These are phyloP conservation scores for Pichia deserticola DNA, from an alignment of 805 yeast genomes.

Conservation along the genomic window DNA sequence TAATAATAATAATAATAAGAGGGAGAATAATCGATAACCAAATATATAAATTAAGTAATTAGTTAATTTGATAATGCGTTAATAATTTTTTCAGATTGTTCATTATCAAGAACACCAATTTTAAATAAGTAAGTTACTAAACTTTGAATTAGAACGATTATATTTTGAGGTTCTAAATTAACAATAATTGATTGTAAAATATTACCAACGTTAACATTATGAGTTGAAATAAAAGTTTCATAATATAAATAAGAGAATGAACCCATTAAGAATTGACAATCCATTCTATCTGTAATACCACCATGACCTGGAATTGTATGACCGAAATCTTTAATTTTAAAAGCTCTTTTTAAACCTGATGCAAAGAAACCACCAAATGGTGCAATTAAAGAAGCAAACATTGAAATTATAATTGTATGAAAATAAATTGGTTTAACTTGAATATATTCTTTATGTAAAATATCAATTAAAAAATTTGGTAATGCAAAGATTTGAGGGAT, in stretches of 20 bases:
- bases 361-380: conserved; percentile 99
- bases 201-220: conserved; percentile 64
- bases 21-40: background rate
- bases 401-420: conserved; percentile 79
- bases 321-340: conserved; percentile 94
- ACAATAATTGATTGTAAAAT: conserved; percentile 69
- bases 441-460: conserved; percentile 36
- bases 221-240: conserved; percentile 80
- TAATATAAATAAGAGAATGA: conserved; percentile 87
- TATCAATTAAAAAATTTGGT: conserved; percentile 57
- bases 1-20: background rate
- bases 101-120: conserved; percentile 33
- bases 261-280: conserved; percentile 97
- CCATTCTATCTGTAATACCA: conserved; percentile 95
- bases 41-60: no score
- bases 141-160: conserved; percentile 51
- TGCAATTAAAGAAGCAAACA: conserved; percentile 94
- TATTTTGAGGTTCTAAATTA: conserved; percentile 59
- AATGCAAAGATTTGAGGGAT: conserved; percentile 68
- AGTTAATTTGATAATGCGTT: background rate
- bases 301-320: conserved; percentile 99
- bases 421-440: conserved; percentile 80
- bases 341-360: conserved; percentile 93
- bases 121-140: conserved; percentile 48
- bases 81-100: conserved; percentile 27